Percentiles rank a stretch among this genome's conserved stretches.
These are phyloP conservation scores for Trebouxia sp. DNA, from an alignment of 139 green algal species.

Conservation along the genomic window DNA sequence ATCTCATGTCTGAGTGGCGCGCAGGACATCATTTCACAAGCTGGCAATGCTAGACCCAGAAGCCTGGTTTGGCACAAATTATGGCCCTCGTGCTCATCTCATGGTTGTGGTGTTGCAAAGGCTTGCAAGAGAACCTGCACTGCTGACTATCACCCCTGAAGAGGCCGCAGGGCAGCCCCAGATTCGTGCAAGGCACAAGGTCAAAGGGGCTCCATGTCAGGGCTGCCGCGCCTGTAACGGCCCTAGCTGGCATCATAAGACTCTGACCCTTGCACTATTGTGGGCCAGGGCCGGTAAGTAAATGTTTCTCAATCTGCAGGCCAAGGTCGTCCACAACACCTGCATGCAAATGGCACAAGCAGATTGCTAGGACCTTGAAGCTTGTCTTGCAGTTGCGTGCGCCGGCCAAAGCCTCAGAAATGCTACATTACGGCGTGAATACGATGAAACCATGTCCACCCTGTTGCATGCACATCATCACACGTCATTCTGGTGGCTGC, in stretches of 20 bases:
- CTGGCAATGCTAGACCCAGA: no score
- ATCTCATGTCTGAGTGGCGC: no score
- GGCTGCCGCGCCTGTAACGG: neutral
- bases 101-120: neutral
- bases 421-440: no score
- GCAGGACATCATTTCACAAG: no score
- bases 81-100: neutral
- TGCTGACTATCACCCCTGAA: neutral
- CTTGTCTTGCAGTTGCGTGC: no score
- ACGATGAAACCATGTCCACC: no score
- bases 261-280: neutral
- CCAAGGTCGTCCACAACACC: no score
- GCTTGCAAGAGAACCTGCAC: neutral
- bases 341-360: no score
- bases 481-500: no score
- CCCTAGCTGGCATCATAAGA: neutral
- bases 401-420: no score
- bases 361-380: no score
- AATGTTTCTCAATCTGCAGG: neutral
- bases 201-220: neutral
- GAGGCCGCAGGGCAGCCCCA: neutral
- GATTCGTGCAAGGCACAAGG: neutral
- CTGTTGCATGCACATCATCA: no score
- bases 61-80: neutral
- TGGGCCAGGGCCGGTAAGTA: neutral